Percentiles rank a stretch among this genome's conserved stretches.
phyloP scores from a whole-genome alignment of 2,329 filamentous ascomycete species.

The Amauroascus verrucosus region DNA sequence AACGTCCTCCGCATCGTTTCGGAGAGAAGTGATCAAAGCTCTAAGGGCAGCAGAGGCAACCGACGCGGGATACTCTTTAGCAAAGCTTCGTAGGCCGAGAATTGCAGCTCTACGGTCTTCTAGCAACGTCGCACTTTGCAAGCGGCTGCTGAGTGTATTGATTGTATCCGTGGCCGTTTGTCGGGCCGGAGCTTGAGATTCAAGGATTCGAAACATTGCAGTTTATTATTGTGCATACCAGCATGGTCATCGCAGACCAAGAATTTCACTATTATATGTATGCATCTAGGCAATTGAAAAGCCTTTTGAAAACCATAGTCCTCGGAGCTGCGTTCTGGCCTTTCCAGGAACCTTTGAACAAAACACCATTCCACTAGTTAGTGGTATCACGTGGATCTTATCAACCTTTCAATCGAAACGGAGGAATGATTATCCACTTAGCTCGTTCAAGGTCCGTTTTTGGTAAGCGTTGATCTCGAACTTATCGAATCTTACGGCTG shows the following conservation, averaged over 20 bases:
- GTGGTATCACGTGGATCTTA: not conserved
- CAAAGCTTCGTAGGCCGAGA: conserved; percentile 84
- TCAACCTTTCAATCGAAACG: too few species aligned
- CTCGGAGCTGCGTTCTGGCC: not conserved
- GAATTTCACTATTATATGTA: conserved; percentile 5
- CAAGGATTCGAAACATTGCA: conserved; percentile 49
- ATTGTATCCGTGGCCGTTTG: conserved; percentile 96
- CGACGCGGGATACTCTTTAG: conserved; percentile 90
- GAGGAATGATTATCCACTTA: not conserved
- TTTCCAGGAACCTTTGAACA: not conserved
- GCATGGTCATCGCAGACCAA: conserved; percentile 33
- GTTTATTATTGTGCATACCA: conserved; percentile 23
- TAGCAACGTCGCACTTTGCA: conserved; percentile 79
- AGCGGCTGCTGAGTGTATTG: conserved; percentile 72
- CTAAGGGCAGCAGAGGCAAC: conserved; percentile 88
- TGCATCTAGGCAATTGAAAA: conserved; percentile 6
- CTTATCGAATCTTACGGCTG: not conserved
- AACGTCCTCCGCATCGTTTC: conserved; percentile 83
- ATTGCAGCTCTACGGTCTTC: conserved; percentile 93
- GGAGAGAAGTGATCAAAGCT: conserved; percentile 72
- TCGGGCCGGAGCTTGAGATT: conserved; percentile 73
- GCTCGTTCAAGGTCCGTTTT: not conserved
- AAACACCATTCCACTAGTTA: not conserved
- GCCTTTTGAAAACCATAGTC: not conserved
- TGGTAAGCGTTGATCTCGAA: conserved; percentile 8